Evolutionary conservation across 106 monocot species (phyloP).

Genomic region (Amphibolis antarctica): DNA sequence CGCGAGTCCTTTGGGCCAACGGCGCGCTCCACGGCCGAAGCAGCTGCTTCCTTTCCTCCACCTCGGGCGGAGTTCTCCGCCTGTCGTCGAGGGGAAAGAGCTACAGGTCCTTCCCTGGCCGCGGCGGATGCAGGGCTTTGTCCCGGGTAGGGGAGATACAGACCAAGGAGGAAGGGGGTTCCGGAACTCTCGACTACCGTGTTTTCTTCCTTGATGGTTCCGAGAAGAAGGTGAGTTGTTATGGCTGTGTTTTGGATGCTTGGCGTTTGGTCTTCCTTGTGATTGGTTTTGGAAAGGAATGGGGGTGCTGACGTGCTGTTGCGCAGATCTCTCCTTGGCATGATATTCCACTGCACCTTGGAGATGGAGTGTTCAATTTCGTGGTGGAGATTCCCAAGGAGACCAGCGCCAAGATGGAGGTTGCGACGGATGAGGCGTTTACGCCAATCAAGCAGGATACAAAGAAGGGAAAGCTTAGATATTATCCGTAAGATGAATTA

Average conservation of each 20-base stretch:
- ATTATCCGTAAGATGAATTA: constrained; percentile 59
- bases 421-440: constrained; percentile 79
- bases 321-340: constrained; percentile 82
- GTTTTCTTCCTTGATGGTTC: constrained; percentile 72
- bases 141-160: constrained; percentile 24
- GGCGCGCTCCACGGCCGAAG: constrained; percentile 7
- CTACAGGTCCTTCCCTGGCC: constrained; percentile 5
- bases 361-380: constrained; percentile 76
- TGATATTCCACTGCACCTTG: constrained; percentile 62
- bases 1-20: constrained; percentile 2
- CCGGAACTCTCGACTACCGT: constrained; percentile 85
- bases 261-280: not conserved
- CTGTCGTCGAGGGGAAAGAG: not conserved
- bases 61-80: constrained; percentile 1
- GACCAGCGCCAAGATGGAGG: constrained; percentile 91
- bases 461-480: constrained; percentile 98
- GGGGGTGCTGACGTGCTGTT: not conserved
- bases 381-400: constrained; percentile 97
- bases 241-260: not conserved
- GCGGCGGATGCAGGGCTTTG: constrained; percentile 26
- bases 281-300: not conserved
- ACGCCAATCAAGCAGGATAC: constrained; percentile 97
- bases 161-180: constrained; percentile 59
- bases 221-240: constrained; percentile 60
- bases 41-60: not conserved